Evolutionary conservation across 2,329 filamentous ascomycete genomes (phyloP), one percentile per base, ranked within the genome.

Genomic region (Trichoderma sp.): DNA sequence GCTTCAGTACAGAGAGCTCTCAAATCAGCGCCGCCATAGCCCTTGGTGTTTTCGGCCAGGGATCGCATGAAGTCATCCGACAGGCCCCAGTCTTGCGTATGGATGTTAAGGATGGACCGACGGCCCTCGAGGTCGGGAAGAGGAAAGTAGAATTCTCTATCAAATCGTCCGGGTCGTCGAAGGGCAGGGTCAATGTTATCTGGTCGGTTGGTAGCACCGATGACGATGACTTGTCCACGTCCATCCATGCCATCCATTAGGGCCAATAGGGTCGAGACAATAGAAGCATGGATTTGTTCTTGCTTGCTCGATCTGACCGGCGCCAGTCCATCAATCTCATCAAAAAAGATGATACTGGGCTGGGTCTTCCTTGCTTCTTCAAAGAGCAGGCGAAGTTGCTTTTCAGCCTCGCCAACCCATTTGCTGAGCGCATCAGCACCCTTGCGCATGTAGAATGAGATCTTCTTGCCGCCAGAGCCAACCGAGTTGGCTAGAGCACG

Each of bases 401-500:
- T 92, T 83, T 99, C 96, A 11, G 97, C 96, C 82, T 99, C 96
- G 79, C 96, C 96, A 67, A 99, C 96, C 96, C 96, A 99, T 83
- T 99, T 99, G 82, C 95, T 98, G 74, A 99, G 85, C 18, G 95
- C 95, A 86, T 99, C 96, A 28, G 96, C 97, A 79, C 96, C 97
- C 82, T 99, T 99, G 73, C 96, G 92, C 96, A 99, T 99, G 82
- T 98, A 99, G 77, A 99, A 99, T 0, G 95, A 98, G 74, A 99
- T 96, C 80, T 98, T 98, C 75, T 92, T 91, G 26, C 95, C 95
- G 64, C 95, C 92, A 14, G 92, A 90, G 74, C 94, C 95, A 72
- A 97, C 92, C 73, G 93, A 97, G 71, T 96, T 97, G 64, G 97
- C 95, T 61, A 99, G 86, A 56, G 96, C 96, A 77, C 96, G 90